Base-by-base conservation (phyloP, 352 stramenopile genomes). In the Paralagenidium karlingii region DNA sequence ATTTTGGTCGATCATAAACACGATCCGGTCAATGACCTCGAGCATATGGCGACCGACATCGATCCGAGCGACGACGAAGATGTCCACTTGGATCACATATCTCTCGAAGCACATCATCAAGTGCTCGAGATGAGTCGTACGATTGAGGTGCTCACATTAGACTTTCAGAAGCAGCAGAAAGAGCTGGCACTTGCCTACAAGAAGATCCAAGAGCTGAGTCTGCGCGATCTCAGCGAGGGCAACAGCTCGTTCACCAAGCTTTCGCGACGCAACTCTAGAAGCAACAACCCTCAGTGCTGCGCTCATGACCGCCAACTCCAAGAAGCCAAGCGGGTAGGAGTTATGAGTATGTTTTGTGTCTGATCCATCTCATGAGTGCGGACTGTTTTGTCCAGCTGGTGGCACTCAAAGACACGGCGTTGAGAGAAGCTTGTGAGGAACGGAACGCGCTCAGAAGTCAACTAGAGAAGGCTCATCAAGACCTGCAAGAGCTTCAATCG, bases 101-200 rank as follows among this genome's bases (percentile, higher is more conserved):
- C n/a, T n/a, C 42, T 71, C 21, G 55, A 74, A 19, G 66, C 56
- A 8, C 68, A 82, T 39, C 60, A 58, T 13, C 65, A 82, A 45
- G 66, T 82, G 43, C 53, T 82, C 13, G 60, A 62, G 31, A 82
- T 82, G 66, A 63, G 63, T n/a, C 33, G 38, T 28, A 71, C 65
- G 21, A 78, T 82, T 24, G 68, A 73, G 40, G 60, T 68, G 29
- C 63, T 82, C 51, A 65, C 58, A 33, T 51, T 58, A 10, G 63
- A 82, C 45, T 82, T 77, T 36, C 63, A 70, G 49, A 45, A 53
- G 9, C 55, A 78, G 21, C 65, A 82, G 40, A 52, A 60, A 16
- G 65, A 80, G 33, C 41, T 82, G 13, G 33, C 61, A 18, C 47
- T 51, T 11, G 68, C 65, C 15, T 82, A 82, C 49, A 61, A 61